Evolutionary conservation across 768 basidiomycete genomes (phyloP).

Genomic region (Naganishia onofrii): DNA sequence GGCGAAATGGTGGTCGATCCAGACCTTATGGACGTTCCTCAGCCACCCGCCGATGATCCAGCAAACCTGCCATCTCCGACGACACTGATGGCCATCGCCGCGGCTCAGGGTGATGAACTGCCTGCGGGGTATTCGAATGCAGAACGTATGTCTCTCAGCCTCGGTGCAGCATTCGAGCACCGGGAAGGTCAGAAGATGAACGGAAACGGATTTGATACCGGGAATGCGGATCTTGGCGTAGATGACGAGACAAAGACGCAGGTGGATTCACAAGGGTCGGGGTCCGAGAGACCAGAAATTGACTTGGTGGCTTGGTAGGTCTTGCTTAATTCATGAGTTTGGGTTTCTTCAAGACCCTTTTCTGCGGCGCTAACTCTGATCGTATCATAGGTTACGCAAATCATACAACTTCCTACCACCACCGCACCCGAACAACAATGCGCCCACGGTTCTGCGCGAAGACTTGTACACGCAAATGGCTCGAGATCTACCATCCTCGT

Average conservation of each 20-base stretch:
- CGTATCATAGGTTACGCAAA: constrained; percentile 1
- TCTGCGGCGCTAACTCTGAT: background rate
- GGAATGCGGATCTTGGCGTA: constrained; percentile 11
- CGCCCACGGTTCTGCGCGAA: constrained; percentile 22
- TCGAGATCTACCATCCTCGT: constrained; percentile 26
- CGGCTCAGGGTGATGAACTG: constrained; percentile 1
- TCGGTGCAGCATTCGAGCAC: constrained; percentile 26
- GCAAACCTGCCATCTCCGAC: constrained; percentile 1
- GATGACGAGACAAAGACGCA: constrained; percentile 12
- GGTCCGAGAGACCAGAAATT: constrained; percentile 12
- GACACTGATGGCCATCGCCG: constrained; percentile 14
- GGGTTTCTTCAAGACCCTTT: background rate
- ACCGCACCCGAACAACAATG: constrained; percentile 9
- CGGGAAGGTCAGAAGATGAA: constrained; percentile 2
- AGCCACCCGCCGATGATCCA: constrained; percentile 9
- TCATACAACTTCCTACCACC: constrained; percentile 14
- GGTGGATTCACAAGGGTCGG: constrained; percentile 12
- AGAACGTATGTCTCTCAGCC: constrained; percentile 8
- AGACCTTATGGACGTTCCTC: constrained; percentile 1
- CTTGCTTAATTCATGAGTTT: background rate
- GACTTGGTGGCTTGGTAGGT: constrained; percentile 27
- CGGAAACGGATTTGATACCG: constrained; percentile 11
- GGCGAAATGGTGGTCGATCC: constrained; percentile 17
- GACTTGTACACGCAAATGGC: constrained; percentile 31
- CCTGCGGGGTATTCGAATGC: constrained; percentile 10